Evolutionary conservation across 176 grass and related monocot genomes (phyloP), one percentile per base, ranked within the genome.

Genomic region (Hsuehochloa calcarea): DNA sequence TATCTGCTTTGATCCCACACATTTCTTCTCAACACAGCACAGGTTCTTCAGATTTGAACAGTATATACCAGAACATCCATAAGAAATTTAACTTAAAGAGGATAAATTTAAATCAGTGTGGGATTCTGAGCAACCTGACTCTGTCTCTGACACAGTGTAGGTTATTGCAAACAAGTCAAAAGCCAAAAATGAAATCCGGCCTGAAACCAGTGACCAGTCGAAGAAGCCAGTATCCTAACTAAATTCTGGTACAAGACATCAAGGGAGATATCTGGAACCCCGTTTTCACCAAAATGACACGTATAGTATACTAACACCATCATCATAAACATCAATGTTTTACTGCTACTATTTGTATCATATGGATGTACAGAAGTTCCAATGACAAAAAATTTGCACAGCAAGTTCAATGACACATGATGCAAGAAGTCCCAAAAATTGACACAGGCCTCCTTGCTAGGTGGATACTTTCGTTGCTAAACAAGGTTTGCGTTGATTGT

Each of bases 1-100:
- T 68, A 68, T n/a, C 29, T 67, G 29, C 45, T 67, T 80, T 80
- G 64, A 39, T 56, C 8, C 65, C 65, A 70, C 56, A 55, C 50
- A 50, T 47, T 63, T 64, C 26, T 54, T 64, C n/a, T 65, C 74
- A 84, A 63, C 20, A 38, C 12, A 65, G 19, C 70, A 51, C 58
- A 74, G 8, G 59, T 27, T 75, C 29, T 63, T 65, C 27, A 31
- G 1, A 74, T 39, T 54, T 17, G 3, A 62, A 51, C 4, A 26
- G 44, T 49, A 7, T 2, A 59, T 10, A 44, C n/a, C 35, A 70
- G 23, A 69, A 70, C 12, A 10, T 43, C n/a, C 79, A 81, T 70
- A 29, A 29, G 43, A 17, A 75, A 39, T 39, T 68, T 20, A 68
- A 68, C 34, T 1, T 19, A 38, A 39, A 67, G 17, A 67, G n/a